Evolutionary conservation across 345 rosid genomes (phyloP).

Genomic region (Moricandia moricandioides): DNA sequence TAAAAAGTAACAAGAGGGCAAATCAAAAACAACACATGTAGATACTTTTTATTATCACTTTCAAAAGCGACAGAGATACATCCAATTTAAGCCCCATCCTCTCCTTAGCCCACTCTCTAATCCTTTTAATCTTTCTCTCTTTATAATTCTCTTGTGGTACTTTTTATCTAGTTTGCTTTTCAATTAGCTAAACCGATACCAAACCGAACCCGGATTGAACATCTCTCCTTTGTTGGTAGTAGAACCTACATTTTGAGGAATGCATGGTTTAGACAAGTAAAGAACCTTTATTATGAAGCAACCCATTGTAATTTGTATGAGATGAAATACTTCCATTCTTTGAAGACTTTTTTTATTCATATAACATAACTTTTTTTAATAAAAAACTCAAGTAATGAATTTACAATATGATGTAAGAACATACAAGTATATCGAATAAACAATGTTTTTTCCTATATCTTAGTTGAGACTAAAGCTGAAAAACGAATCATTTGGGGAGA

Average conservation of each 20-base stretch:
- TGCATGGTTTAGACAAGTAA: neutral
- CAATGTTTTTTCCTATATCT: neutral
- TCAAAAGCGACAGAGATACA: conserved; percentile 21
- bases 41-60: conserved; percentile 15
- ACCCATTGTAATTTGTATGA: neutral
- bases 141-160: neutral
- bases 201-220: neutral
- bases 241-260: neutral
- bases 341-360: neutral
- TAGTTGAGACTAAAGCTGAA: neutral
- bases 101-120: conserved; percentile 15
- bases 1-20: conserved; percentile 7
- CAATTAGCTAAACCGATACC: neutral
- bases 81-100: conserved; percentile 9
- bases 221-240: neutral
- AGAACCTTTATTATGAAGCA: neutral
- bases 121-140: neutral
- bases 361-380: neutral
- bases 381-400: neutral
- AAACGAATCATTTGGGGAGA: neutral
- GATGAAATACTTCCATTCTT: neutral
- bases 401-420: neutral
- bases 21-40: conserved; percentile 26
- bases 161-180: neutral
- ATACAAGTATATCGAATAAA: neutral